These are phyloP conservation scores for Ogataea haglerorum DNA, from an alignment of 805 yeast genomes.

Conservation along the genomic window DNA sequence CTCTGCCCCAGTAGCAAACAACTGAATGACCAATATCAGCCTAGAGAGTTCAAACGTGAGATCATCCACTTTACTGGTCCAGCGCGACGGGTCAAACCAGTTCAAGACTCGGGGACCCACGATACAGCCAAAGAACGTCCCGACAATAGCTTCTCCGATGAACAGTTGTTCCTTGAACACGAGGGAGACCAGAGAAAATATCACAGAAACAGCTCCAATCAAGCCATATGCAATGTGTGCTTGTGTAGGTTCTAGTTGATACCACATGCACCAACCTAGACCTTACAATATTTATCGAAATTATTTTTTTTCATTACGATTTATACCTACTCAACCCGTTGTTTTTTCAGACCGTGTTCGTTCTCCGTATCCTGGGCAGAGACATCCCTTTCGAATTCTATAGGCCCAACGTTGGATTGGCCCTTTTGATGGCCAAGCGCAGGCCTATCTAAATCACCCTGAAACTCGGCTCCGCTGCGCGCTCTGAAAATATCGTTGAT, in stretches of 20 bases:
- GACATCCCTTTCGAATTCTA: slow-evolving; percentile 23
- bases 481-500: slow-evolving; percentile 49
- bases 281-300: not conserved
- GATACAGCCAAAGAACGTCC: slow-evolving; percentile 79
- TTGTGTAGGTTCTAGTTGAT: slow-evolving; percentile 29
- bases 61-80: slow-evolving; percentile 63
- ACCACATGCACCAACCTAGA: slow-evolving; percentile 14
- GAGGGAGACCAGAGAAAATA: slow-evolving; percentile 77
- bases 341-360: slow-evolving; percentile 8
- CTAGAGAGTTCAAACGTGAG: slow-evolving; percentile 83
- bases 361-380: slow-evolving; percentile 5
- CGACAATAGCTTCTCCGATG: slow-evolving; percentile 90
- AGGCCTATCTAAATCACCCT: slow-evolving; percentile 25
- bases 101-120: slow-evolving; percentile 83
- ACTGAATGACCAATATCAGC: slow-evolving; percentile 79
- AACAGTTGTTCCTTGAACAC: slow-evolving; percentile 79
- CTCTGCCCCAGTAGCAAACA: slow-evolving; percentile 93
- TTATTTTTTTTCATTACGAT: not conserved
- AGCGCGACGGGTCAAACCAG: slow-evolving; percentile 77
- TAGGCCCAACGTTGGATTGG: slow-evolving; percentile 22
- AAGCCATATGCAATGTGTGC: slow-evolving; percentile 88
- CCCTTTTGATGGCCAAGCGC: slow-evolving; percentile 12
- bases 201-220: slow-evolving; percentile 75
- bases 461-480: slow-evolving; percentile 25
- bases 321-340: slow-evolving; percentile 2